Percentiles rank a stretch among this genome's conserved stretches.
These are phyloP conservation scores for Fusarium compactum DNA, from an alignment of 2,329 filamentous ascomycete species.

Conservation along the genomic window DNA sequence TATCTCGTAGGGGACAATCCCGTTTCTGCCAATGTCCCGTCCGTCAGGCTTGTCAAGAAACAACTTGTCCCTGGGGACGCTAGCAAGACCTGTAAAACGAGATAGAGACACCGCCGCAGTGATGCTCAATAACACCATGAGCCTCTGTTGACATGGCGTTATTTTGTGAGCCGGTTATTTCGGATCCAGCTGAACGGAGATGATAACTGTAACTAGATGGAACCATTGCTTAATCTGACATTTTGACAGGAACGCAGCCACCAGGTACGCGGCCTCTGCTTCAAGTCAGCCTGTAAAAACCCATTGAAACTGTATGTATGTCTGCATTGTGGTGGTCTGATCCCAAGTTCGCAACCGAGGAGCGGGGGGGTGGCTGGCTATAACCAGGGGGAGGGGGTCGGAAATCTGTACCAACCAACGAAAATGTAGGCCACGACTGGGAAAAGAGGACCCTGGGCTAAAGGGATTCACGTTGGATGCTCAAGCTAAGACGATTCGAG, in stretches of 20 bases:
- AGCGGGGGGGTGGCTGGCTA: slow-evolving; percentile 47
- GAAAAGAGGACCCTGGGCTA: slow-evolving; percentile 37
- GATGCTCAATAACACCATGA: slow-evolving; percentile 43
- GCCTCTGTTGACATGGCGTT: slow-evolving; percentile 12
- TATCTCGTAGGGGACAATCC: slow-evolving; percentile 28
- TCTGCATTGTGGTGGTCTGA: slow-evolving; percentile 47
- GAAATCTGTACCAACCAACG: slow-evolving; percentile 32
- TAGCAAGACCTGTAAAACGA: slow-evolving; percentile 22
- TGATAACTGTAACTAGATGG: slow-evolving; percentile 30
- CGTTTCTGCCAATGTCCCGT: slow-evolving; percentile 25
- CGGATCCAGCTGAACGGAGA: slow-evolving; percentile 29
- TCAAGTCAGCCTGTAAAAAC: slow-evolving; percentile 18
- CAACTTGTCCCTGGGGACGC: slow-evolving; percentile 18
- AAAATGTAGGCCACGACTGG: slow-evolving; percentile 35
- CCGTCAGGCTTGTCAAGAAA: slow-evolving; percentile 28
- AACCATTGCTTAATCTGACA: slow-evolving; percentile 28
- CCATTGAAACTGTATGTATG: slow-evolving; percentile 31
- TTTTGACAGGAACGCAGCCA: slow-evolving; percentile 19
- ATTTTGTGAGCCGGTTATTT: slow-evolving; percentile 18
- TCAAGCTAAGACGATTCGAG: slow-evolving; percentile 36
- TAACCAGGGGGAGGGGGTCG: slow-evolving; percentile 39
- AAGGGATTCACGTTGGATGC: slow-evolving; percentile 29
- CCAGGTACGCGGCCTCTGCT: slow-evolving; percentile 28
- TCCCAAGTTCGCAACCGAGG: slow-evolving; percentile 46
- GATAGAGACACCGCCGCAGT: slow-evolving; percentile 24